Percentiles rank a stretch among this genome's conserved stretches.
Evolutionary conservation across 179 eudicot genomes (phyloP).

Genomic region (Heliamphora pulchella): DNA sequence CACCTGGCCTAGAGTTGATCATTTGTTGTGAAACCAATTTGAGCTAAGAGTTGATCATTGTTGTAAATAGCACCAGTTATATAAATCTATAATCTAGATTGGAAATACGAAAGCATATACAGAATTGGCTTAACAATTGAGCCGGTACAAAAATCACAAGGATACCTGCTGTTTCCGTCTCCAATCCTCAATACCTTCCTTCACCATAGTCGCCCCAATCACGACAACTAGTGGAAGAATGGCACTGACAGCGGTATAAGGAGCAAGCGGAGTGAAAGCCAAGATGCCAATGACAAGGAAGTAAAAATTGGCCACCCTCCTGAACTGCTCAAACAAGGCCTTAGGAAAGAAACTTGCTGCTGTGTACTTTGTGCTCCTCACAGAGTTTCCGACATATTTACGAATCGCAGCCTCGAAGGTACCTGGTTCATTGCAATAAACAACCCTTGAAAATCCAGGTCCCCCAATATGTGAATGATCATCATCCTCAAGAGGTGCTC

Average conservation of each 20-base stretch:
- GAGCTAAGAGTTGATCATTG: too few relatives aligned
- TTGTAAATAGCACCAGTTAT: too few relatives aligned
- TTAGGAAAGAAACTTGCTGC: conserved; percentile 54
- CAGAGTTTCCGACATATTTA: conserved; percentile 46
- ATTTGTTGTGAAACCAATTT: too few relatives aligned
- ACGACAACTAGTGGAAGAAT: conserved; percentile 55
- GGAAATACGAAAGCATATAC: neutral
- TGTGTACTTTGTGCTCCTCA: conserved; percentile 67
- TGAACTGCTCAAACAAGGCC: conserved; percentile 72
- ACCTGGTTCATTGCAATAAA: conserved; percentile 58
- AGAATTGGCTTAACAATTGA: neutral
- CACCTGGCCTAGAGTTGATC: too few relatives aligned
- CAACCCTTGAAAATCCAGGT: conserved; percentile 73
- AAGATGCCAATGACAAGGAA: conserved; percentile 53
- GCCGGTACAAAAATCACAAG: neutral
- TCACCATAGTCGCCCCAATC: conserved; percentile 59
- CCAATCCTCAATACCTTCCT: conserved; percentile 71
- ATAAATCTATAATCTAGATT: neutral
- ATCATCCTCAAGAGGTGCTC: conserved; percentile 23
- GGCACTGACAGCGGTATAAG: conserved; percentile 51
- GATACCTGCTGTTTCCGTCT: conserved; percentile 54
- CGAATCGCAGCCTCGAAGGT: conserved; percentile 31
- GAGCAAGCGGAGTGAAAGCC: conserved; percentile 61
- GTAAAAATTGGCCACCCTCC: conserved; percentile 73
- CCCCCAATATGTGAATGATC: conserved; percentile 53